Evolutionary conservation across 108 stramenopile genomes (phyloP), one percentile per base, ranked within the genome.

Genomic region (Aurantiochytrium sp.): DNA sequence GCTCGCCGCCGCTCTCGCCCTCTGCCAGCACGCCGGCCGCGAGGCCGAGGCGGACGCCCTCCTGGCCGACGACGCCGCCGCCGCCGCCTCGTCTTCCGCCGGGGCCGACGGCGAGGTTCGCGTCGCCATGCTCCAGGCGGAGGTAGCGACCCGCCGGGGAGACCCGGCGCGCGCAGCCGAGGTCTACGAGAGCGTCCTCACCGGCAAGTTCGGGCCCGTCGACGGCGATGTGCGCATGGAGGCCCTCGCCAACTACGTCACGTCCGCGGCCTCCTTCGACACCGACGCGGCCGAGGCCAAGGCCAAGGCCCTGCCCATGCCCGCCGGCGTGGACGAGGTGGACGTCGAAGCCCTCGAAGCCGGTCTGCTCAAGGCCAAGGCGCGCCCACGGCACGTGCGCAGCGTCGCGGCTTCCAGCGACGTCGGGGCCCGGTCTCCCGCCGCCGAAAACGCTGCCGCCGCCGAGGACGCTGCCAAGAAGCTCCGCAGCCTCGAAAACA

Each of bases 391-490:
- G 12, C 45, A 12, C 17, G 39, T 48, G 8, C 39, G 42, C 21
- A 81, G 73, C 73, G 24, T 48, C 19, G 39, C 45, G n/a, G 73
- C 73, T 39, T 41, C 73, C 8, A 48, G 42, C 39, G 45, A 48
- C 73, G 45, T 5, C 6, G 73, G 42, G 10, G 36, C 73, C 0
- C 73, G 45, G 17, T 27, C 42, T 24, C 42, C 73, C 10, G 45
- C 42, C 24, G 45, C 45, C n/a, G 73, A 81, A 21, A 12, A 48
- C 39, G 73, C 45, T 81, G 73, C 73, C 39, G n/a, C n/a, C n/a
- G 45, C 45, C n/a, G 73, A 81, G n/a, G 42, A 48, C 39, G 73
- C 45, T 81, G 73, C 73, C 39, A 81, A 48, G 45, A 81, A 81
- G 30, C 12, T 48, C 17, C 73, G 73, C 45, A 81, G 39, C 12